Percentiles rank a stretch among this genome's conserved stretches.
Evolutionary conservation across 371 early-diverging fungal genomes (phyloP).

Genomic region (Amoeboradix gromovi): DNA sequence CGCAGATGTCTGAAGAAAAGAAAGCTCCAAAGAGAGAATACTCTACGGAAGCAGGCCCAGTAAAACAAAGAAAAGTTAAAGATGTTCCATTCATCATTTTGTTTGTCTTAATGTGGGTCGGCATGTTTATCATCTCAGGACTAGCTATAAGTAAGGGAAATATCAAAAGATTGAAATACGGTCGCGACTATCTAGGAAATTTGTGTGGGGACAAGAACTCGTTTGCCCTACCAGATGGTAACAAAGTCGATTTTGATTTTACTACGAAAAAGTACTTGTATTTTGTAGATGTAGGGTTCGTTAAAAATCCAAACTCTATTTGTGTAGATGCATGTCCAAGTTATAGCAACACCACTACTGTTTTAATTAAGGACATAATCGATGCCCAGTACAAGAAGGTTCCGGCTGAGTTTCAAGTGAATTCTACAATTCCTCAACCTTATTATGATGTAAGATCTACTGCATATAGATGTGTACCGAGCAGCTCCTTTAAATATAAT

Average conservation of each 20-base stretch:
- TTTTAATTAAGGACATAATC: not conserved
- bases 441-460: not conserved
- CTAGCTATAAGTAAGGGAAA: slow-evolving; percentile 4
- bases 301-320: not conserved
- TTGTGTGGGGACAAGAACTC: slow-evolving; percentile 4
- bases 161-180: slow-evolving; percentile 3
- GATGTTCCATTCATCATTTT: slow-evolving; percentile 5
- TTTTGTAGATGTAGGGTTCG: not conserved
- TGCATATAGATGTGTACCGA: not conserved
- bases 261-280: not conserved
- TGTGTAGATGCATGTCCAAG: not conserved
- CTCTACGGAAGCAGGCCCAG: not conserved
- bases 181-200: slow-evolving; percentile 5
- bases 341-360: not conserved
- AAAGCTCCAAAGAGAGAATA: not conserved
- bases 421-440: not conserved
- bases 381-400: not conserved
- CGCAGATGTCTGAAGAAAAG: not conserved
- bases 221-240: not conserved
- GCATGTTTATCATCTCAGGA: slow-evolving; percentile 3
- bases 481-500: not conserved
- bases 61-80: slow-evolving; percentile 2
- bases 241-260: not conserved
- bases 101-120: slow-evolving; percentile 4
- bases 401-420: not conserved